Evolutionary conservation across 2,329 filamentous ascomycete genomes (phyloP), one percentile per base, ranked within the genome.

Genomic region (Lachnellula hyalina): DNA sequence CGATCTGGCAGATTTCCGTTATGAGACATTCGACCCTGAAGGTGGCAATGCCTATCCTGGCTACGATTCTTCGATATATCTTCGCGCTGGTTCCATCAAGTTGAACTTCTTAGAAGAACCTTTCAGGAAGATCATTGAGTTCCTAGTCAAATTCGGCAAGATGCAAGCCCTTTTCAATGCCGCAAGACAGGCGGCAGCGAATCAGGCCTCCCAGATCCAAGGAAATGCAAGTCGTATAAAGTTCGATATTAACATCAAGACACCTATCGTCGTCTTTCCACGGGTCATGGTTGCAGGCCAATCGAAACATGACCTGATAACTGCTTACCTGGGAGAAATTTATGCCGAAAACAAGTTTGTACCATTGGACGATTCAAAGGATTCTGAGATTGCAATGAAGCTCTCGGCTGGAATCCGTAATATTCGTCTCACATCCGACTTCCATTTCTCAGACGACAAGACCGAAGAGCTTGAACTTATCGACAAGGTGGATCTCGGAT

Each of bases 141-240:
- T 99, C 71, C 78, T 96, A 44, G 91, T 99, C 70, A 99, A 99
- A 67, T 99, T 99, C 70, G 94, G 95, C 57, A 96, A 96, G 73
- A 99, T 99, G 94, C 94, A 99, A 72, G 93, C 94, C 21, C 88
- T 99, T 51, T 99, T 96, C 77, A 99, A 99, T 68, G 93, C 94
- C 42, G 94, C 95, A 12, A 84, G 95, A 35, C 90, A 96, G 72
- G 95, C 93, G 40, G 94, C 95, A 2, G 90, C 94, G 40, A 93
- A 89, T 58, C 92, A 96, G 70, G 95, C 94, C 9, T 96, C 83
- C 55, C 92, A 96, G 67, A 83, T 99, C 5, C 94, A 97, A 67
- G 87, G 97, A 67, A 92, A 85, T 67, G 89, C 89, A 0, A 90
- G 86, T 66, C 90, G 90, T 60, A 89, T 97, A 75, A 92, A 95